Conservation (phyloP, 176 grass and related monocot genomes). For the Canna indica region DNA sequence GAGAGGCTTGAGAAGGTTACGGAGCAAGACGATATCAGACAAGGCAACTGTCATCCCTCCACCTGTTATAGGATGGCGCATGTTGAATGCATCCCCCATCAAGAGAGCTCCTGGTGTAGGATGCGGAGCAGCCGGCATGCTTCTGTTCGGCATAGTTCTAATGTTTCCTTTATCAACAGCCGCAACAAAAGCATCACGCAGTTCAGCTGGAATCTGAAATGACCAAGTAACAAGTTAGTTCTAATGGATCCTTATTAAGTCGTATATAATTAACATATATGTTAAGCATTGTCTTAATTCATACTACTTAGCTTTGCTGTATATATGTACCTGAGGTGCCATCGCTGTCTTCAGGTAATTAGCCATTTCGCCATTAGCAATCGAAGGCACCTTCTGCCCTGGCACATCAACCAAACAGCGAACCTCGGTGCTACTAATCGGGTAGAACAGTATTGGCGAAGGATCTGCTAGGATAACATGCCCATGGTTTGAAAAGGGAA, state of each 20-base stretch:
- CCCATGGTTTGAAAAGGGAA: constrained; percentile 79
- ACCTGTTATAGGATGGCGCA: constrained; percentile 92
- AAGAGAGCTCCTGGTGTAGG: constrained; percentile 84
- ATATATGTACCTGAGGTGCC: constrained; percentile 87
- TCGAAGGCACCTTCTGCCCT: constrained; percentile 93
- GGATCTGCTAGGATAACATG: constrained; percentile 98
- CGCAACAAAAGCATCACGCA: constrained; percentile 61
- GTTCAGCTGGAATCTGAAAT: constrained; percentile 45
- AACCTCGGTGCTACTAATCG: constrained; percentile 89
- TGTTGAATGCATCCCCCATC: constrained; percentile 99
- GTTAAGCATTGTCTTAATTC: neutral
- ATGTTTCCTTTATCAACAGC: constrained; percentile 90
- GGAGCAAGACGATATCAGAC: constrained; percentile 81
- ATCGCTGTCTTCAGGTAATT: constrained; percentile 89
- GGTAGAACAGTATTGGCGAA: constrained; percentile 93
- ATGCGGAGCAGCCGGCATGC: constrained; percentile 86
- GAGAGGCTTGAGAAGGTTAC: constrained; percentile 82
- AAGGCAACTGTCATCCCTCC: constrained; percentile 98
- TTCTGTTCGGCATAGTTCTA: constrained; percentile 88
- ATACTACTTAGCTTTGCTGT: neutral
- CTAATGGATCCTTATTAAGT: too few relatives aligned
- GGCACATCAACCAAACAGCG: constrained; percentile 95
- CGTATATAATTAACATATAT: neutral
- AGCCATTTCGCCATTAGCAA: constrained; percentile 85
- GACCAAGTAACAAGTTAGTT: neutral